A percentile compares a stretch with the other conserved stretches of the same genome.
phyloP scores from a whole-genome alignment of 1,284 basidiomycete genomes.

The Pseudomicrostroma phylloplanum region DNA sequence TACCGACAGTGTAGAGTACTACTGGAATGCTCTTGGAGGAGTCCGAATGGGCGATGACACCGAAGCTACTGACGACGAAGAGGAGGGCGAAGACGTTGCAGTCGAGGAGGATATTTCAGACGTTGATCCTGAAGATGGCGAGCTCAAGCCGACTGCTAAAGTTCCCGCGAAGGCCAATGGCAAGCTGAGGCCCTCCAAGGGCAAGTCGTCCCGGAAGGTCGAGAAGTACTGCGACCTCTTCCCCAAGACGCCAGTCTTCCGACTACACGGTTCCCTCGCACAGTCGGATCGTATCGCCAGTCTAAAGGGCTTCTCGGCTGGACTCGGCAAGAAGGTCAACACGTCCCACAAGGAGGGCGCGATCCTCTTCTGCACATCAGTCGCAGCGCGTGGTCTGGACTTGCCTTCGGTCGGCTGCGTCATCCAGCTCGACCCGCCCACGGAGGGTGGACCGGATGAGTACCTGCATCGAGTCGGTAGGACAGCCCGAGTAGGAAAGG shows the following conservation, averaged over 20 bases:
- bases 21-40: constrained; percentile 80
- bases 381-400: constrained; percentile 95
- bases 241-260: constrained; percentile 68
- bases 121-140: constrained; percentile 32
- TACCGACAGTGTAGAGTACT: constrained; percentile 95
- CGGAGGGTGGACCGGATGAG: constrained; percentile 91
- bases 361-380: constrained; percentile 87
- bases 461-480: constrained; percentile 95
- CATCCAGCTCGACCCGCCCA: constrained; percentile 92
- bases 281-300: constrained; percentile 74
- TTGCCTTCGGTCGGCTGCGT: constrained; percentile 89
- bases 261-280: constrained; percentile 89
- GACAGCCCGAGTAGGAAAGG: constrained; percentile 85
- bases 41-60: constrained; percentile 62
- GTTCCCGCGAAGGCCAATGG: neutral
- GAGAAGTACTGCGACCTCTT: constrained; percentile 61
- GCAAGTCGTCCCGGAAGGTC: constrained; percentile 23
- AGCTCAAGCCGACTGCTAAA: constrained; percentile 1
- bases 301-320: constrained; percentile 67
- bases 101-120: constrained; percentile 48
- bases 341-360: constrained; percentile 47
- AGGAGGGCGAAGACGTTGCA: constrained; percentile 14
- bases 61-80: constrained; percentile 16
- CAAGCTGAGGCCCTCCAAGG: constrained; percentile 13
- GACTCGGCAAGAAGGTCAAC: constrained; percentile 13